Percentiles rank a stretch among this genome's conserved stretches.
These are phyloP conservation scores for Cryptosporidium xiaoi DNA, from an alignment of 169 alveolate species.

Conservation along the genomic window DNA sequence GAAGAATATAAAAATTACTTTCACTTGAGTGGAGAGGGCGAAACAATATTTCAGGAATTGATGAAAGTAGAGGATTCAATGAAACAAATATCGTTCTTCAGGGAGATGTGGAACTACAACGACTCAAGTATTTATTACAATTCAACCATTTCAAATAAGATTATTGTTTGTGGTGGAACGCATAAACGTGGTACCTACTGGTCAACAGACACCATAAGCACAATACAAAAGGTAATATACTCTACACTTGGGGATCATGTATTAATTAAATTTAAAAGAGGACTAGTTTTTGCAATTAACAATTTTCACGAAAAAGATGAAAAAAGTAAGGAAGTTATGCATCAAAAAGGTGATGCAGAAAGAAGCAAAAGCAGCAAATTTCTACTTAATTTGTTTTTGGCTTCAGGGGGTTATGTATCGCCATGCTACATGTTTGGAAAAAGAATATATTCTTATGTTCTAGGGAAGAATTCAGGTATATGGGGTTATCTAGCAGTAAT, in stretches of 20 bases:
- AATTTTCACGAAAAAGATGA: neutral
- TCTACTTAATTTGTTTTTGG: constrained; percentile 28
- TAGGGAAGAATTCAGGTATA: constrained; percentile 53
- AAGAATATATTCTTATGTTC: constrained; percentile 64
- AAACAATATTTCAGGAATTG: neutral
- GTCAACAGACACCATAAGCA: constrained; percentile 8
- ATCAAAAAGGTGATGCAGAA: neutral
- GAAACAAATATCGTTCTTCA: constrained; percentile 63
- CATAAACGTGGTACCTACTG: constrained; percentile 42
- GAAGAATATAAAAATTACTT: constrained; percentile 21
- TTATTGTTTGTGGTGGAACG: constrained; percentile 66
- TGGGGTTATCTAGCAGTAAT: constrained; percentile 45
- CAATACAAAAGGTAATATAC: constrained; percentile 6
- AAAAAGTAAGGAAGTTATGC: neutral
- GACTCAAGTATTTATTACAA: neutral
- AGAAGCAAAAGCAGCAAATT: neutral
- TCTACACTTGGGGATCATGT: constrained; percentile 14
- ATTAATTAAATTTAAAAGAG: constrained; percentile 47
- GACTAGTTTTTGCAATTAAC: constrained; percentile 61
- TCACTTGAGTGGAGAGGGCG: neutral
- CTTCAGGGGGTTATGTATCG: constrained; percentile 65
- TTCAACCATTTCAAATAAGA: neutral
- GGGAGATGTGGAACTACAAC: neutral
- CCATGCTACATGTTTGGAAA: constrained; percentile 74
- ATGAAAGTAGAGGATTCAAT: constrained; percentile 17